A percentile compares a stretch with the other conserved stretches of the same genome.
Evolutionary conservation across 2,329 filamentous ascomycete genomes (phyloP).

Genomic region (Venturia oleaginea): DNA sequence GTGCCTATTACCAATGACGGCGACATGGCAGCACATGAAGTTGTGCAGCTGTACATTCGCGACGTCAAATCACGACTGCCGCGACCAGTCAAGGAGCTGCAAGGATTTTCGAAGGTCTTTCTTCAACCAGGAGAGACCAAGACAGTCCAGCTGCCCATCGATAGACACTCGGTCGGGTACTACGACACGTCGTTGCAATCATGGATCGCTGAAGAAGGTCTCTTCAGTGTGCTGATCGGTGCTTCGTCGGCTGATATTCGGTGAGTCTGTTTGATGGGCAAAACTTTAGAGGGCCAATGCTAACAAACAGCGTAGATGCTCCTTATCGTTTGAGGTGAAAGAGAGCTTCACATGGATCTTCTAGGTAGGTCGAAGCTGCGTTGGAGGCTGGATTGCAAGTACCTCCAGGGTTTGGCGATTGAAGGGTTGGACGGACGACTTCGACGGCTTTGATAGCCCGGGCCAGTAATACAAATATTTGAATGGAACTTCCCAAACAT

Average conservation of each 20-base stretch:
- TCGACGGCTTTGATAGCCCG: background rate
- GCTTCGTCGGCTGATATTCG: conserved; percentile 55
- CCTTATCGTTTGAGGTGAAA: conserved; percentile 47
- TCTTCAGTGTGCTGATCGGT: conserved; percentile 52
- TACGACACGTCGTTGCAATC: conserved; percentile 50
- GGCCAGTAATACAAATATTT: background rate
- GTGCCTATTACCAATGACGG: conserved; percentile 50
- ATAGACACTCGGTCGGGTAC: conserved; percentile 47
- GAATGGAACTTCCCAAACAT: background rate
- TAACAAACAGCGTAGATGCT: conserved; percentile 29
- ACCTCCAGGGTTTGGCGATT: background rate
- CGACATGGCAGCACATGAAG: conserved; percentile 48
- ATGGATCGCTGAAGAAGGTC: conserved; percentile 59
- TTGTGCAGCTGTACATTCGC: conserved; percentile 59
- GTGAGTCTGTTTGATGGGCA: conserved; percentile 31
- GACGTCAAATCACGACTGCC: conserved; percentile 54
- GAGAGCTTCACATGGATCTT: conserved; percentile 60
- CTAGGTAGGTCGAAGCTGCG: conserved; percentile 24
- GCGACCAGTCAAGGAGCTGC: conserved; percentile 60
- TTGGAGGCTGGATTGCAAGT: background rate
- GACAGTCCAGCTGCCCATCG: conserved; percentile 24
- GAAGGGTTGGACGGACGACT: background rate
- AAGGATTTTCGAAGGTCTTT: conserved; percentile 49
- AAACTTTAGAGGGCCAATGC: background rate
- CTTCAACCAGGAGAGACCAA: conserved; percentile 30